phyloP scores from a whole-genome alignment of 805 yeast species.

The Candida maltosa region DNA sequence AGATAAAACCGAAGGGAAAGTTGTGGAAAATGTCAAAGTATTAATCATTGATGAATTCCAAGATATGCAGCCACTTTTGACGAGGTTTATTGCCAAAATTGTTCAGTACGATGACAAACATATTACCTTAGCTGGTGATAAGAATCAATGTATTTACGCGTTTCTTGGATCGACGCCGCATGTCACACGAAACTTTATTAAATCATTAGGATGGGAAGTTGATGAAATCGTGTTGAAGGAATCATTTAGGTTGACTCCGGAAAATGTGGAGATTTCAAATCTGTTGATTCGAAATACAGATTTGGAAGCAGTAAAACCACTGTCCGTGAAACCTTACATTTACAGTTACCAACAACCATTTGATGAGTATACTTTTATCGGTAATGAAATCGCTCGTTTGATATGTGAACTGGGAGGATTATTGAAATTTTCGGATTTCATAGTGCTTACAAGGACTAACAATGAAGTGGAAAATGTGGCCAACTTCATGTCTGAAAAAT shows the following conservation, averaged over 20 bases:
- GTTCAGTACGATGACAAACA: slow-evolving; percentile 44
- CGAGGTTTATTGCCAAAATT: slow-evolving; percentile 38
- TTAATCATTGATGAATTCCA: slow-evolving; percentile 73
- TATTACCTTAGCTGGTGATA: slow-evolving; percentile 68
- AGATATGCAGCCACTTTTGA: slow-evolving; percentile 55
- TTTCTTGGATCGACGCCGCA: slow-evolving; percentile 54
- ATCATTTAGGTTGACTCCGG: slow-evolving; percentile 62
- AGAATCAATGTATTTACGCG: slow-evolving; percentile 65
- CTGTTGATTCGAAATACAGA: no score
- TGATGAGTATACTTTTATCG: slow-evolving; percentile 44
- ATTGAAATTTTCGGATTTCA: slow-evolving; percentile 47
- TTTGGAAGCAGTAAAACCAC: slow-evolving; percentile 13
- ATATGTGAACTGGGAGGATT: slow-evolving; percentile 38
- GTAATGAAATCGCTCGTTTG: slow-evolving; percentile 42
- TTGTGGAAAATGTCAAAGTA: slow-evolving; percentile 24
- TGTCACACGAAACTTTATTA: slow-evolving; percentile 19
- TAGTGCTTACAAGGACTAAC: slow-evolving; percentile 53
- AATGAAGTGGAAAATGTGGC: slow-evolving; percentile 40
- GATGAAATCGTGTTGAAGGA: slow-evolving; percentile 40
- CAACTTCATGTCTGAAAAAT: slow-evolving; percentile 28
- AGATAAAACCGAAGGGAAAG: slow-evolving; percentile 13
- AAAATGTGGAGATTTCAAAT: slow-evolving; percentile 47
- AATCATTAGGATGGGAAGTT: slow-evolving; percentile 9
- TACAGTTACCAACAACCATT: slow-evolving; percentile 12
- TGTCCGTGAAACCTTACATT: slow-evolving; percentile 22